These are phyloP conservation scores for Amniculicola lignicola DNA, from an alignment of 495 filamentous ascomycete species.

Conservation along the genomic window DNA sequence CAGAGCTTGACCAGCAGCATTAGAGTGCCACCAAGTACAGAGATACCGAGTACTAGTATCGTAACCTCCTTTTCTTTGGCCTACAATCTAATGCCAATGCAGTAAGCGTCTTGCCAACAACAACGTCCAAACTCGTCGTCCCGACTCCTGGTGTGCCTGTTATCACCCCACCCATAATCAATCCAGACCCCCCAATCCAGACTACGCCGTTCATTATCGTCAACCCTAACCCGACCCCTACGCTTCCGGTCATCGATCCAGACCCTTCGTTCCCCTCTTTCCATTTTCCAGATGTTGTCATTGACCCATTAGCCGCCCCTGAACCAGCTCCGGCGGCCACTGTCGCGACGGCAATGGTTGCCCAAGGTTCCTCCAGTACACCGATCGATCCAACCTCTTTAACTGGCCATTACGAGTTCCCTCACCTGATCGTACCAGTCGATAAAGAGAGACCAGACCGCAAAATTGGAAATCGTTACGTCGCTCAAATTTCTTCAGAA, in stretches of 20 bases:
- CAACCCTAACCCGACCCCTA: too few species aligned
- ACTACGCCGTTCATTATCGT: too few species aligned
- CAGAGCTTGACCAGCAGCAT: conserved; percentile 2
- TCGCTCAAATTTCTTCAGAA: conserved; percentile 25
- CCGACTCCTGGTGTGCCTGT: too few species aligned
- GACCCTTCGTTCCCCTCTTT: too few species aligned
- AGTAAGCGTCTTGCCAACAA: neutral
- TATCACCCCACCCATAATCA: too few species aligned
- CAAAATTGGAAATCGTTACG: conserved; percentile 34
- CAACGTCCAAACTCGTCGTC: too few species aligned
- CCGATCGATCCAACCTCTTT: conserved; percentile 8
- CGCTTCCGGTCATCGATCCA: too few species aligned
- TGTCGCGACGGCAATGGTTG: neutral
- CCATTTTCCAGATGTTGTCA: too few species aligned
- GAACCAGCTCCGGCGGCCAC: neutral
- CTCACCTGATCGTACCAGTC: conserved; percentile 38
- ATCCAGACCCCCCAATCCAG: too few species aligned
- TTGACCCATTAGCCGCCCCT: neutral
- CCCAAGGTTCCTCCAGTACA: neutral
- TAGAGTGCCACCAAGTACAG: neutral
- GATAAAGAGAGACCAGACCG: conserved; percentile 28
- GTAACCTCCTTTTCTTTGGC: neutral
- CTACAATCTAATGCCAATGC: neutral
- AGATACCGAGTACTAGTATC: conserved; percentile 8
- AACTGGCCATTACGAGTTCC: neutral